These are phyloP conservation scores for Lentinula sp. DNA, from an alignment of 768 basidiomycete genomes.

Conservation along the genomic window DNA sequence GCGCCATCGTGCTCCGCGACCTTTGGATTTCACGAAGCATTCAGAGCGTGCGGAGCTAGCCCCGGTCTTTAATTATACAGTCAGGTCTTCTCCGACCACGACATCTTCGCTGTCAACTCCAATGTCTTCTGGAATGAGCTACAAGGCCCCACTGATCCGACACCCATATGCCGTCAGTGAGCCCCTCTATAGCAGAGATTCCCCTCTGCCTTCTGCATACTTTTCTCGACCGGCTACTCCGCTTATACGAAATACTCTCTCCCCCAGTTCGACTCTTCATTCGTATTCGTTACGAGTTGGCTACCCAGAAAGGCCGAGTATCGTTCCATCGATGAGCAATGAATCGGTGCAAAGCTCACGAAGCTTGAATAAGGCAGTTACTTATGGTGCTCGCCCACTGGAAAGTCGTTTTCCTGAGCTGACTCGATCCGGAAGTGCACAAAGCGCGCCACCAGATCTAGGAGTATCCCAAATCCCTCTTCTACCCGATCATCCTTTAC, in stretches of 20 bases:
- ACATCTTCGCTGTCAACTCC: not conserved
- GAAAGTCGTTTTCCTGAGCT: not conserved
- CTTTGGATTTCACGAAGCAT: not conserved
- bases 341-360: not conserved
- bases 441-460: not conserved
- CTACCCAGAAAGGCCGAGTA: not conserved
- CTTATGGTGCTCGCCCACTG: not conserved
- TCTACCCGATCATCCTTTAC: conserved; percentile 4
- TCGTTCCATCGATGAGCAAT: not conserved
- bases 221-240: not conserved
- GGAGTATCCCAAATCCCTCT: not conserved
- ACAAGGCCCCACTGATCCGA: not conserved
- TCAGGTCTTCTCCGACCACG: not conserved
- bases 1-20: not conserved
- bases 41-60: not conserved
- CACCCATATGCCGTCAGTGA: not conserved
- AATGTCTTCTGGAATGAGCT: not conserved
- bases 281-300: not conserved
- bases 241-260: not conserved
- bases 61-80: not conserved
- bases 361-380: not conserved
- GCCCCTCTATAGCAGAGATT: not conserved
- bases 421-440: not conserved
- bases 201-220: not conserved
- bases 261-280: not conserved